phyloP scores from a whole-genome alignment of 192 early-diverging fungal genomes.

The Entomortierella lignicola region DNA sequence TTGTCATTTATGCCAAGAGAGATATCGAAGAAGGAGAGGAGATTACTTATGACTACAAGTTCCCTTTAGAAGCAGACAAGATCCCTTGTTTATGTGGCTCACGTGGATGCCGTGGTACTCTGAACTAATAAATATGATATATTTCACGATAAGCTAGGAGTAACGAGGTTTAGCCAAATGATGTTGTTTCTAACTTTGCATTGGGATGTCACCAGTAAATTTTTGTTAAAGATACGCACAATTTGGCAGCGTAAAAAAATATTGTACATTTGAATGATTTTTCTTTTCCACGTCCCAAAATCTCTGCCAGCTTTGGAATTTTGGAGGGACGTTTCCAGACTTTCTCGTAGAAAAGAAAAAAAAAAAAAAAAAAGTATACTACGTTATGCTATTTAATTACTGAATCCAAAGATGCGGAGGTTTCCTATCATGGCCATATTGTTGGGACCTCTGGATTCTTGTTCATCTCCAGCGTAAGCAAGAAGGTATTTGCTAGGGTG shows the following conservation, averaged over 20 bases:
- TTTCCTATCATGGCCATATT: conserved; percentile 57
- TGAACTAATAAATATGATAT: conserved; percentile 63
- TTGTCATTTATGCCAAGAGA: conserved; percentile 97
- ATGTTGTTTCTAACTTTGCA: no score
- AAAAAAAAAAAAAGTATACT: no score
- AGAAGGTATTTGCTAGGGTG: conserved; percentile 81
- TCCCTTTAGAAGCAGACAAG: conserved; percentile 91
- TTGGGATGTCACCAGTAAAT: no score
- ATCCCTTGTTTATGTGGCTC: conserved; percentile 98
- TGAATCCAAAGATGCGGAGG: conserved; percentile 61
- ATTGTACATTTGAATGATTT: background rate
- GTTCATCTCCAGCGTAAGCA: conserved; percentile 83
- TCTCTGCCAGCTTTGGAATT: background rate
- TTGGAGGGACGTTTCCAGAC: no score
- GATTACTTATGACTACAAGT: conserved; percentile 99
- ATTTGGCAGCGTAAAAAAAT: background rate
- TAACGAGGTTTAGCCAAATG: no score
- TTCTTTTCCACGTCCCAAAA: background rate
- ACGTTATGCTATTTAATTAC: conserved; percentile 7
- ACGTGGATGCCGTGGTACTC: conserved; percentile 80
- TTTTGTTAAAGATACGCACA: no score
- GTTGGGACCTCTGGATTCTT: conserved; percentile 27
- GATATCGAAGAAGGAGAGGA: conserved; percentile 96
- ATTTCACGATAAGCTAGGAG: background rate
- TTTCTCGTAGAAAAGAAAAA: no score